These are phyloP conservation scores for Trichophyton schoenleinii DNA, from an alignment of 2,329 filamentous ascomycete species.

Conservation along the genomic window DNA sequence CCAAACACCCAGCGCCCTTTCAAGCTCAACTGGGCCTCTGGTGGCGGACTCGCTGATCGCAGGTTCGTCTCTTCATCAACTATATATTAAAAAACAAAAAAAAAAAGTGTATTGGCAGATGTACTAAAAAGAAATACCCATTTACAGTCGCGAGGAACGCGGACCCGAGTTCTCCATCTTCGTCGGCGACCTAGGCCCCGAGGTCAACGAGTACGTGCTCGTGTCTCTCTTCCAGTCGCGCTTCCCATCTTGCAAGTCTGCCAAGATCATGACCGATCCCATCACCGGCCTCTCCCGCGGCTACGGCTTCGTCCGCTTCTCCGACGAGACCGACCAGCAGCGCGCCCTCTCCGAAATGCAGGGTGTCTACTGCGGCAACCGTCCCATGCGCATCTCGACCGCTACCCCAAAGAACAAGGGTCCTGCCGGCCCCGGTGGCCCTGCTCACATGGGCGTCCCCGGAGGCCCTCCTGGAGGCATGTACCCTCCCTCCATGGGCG, in stretches of 20 bases:
- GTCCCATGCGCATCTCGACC: slow-evolving; percentile 96
- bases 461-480: slow-evolving; percentile 42
- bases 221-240: slow-evolving; percentile 94
- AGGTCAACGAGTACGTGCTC: slow-evolving; percentile 96
- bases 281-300: slow-evolving; percentile 95
- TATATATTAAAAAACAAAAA: background rate
- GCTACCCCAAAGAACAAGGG: slow-evolving; percentile 88
- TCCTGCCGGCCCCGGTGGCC: slow-evolving; percentile 32
- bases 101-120: background rate
- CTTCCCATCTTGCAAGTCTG: slow-evolving; percentile 95
- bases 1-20: slow-evolving; percentile 91
- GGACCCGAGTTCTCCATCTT: slow-evolving; percentile 96
- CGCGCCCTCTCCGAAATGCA: slow-evolving; percentile 96
- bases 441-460: slow-evolving; percentile 41
- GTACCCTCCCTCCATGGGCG: slow-evolving; percentile 51
- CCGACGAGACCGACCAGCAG: slow-evolving; percentile 90
- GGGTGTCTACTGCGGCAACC: slow-evolving; percentile 96
- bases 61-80: slow-evolving; percentile 41
- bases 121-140: too few species aligned
- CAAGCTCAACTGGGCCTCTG: slow-evolving; percentile 99
- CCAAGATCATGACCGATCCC: slow-evolving; percentile 99
- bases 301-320: slow-evolving; percentile 96
- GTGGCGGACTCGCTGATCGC: slow-evolving; percentile 86
- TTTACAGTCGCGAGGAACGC: slow-evolving; percentile 64
- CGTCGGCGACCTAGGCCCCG: slow-evolving; percentile 90